Evolutionary conservation across 805 yeast species (phyloP).

Genomic region (Tetrapisispora pingtungensis): DNA sequence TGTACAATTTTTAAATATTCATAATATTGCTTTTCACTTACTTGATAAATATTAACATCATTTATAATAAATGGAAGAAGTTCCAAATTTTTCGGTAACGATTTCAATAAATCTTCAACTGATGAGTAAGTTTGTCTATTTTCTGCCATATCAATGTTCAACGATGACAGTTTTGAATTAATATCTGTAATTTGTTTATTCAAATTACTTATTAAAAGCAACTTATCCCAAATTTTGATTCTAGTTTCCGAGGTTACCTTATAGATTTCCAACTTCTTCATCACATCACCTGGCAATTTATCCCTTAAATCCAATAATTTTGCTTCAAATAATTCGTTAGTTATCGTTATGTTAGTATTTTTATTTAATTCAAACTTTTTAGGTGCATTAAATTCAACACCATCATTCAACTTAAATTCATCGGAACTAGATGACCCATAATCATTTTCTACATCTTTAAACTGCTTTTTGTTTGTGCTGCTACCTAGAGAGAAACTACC

Average conservation of each 20-base stretch:
- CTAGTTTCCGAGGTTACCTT: background rate
- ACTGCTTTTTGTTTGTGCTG: background rate
- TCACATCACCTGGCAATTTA: background rate
- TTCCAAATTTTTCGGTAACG: background rate
- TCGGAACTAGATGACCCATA: conserved; percentile 8
- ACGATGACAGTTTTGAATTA: background rate
- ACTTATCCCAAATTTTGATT: background rate
- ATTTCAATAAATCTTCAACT: no score
- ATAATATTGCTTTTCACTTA: background rate
- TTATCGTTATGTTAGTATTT: background rate
- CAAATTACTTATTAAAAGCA: background rate
- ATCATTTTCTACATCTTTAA: background rate
- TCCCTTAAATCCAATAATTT: background rate
- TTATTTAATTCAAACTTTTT: background rate
- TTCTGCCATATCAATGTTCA: background rate
- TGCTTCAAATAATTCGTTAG: background rate
- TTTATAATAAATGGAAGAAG: background rate
- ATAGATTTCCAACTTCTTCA: background rate
- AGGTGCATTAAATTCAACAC: conserved; percentile 8
- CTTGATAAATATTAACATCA: background rate
- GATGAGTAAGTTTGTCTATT: no score
- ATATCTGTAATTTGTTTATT: background rate
- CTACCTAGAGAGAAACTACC: conserved; percentile 37
- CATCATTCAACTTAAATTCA: conserved; percentile 6
- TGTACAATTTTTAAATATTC: background rate